These are phyloP conservation scores for Trichophyton benhamiae DNA, from an alignment of 2,329 filamentous ascomycete species.

Conservation along the genomic window DNA sequence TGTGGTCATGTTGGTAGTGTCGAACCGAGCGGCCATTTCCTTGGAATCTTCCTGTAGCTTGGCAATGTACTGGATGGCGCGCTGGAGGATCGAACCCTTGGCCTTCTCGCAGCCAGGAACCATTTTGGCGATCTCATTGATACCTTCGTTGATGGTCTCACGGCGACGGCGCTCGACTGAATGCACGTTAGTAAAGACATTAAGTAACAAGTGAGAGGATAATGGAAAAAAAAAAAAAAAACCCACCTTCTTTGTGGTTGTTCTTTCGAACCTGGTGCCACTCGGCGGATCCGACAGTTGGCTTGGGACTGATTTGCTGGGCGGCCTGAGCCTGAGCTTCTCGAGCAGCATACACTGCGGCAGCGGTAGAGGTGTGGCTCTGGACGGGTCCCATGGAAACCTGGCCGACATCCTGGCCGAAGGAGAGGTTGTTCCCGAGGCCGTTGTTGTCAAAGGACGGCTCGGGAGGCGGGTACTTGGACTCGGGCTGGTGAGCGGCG, in stretches of 20 bases:
- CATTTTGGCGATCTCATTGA: conserved; percentile 95
- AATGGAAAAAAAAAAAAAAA: neutral
- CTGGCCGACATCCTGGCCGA: conserved; percentile 32
- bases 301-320: conserved; percentile 46
- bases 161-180: conserved; percentile 88
- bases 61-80: conserved; percentile 85
- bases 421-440: conserved; percentile 15
- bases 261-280: conserved; percentile 97
- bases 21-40: conserved; percentile 30
- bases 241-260: conserved; percentile 93
- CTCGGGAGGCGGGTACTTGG: conserved; percentile 30
- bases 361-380: conserved; percentile 45
- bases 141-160: conserved; percentile 97
- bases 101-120: conserved; percentile 98
- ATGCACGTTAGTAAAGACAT: neutral
- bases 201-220: neutral
- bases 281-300: conserved; percentile 86
- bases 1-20: conserved; percentile 34
- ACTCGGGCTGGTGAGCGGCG: conserved; percentile 33
- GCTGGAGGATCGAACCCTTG: conserved; percentile 90
- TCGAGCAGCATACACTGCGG: conserved; percentile 43
- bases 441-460: conserved; percentile 12
- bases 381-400: conserved; percentile 24
- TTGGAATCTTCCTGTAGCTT: conserved; percentile 51
- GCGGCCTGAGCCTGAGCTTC: conserved; percentile 38